Evolutionary conservation across 2,329 filamentous ascomycete genomes (phyloP).

Genomic region (Fusarium tuaranense): DNA sequence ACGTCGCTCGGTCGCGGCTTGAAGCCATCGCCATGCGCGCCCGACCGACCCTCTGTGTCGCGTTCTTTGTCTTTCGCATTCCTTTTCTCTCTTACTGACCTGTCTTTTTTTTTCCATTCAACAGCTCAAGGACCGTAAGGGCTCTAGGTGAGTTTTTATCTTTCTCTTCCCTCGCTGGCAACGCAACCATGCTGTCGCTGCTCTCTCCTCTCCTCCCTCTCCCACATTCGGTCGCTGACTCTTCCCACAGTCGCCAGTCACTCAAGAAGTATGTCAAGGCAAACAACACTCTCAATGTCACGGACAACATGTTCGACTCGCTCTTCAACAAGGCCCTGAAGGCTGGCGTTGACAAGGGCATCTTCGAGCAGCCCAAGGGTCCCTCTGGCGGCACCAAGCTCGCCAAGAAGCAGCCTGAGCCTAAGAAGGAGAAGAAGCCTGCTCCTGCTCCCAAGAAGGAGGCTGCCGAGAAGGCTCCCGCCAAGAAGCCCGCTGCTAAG

Average conservation of each 20-base stretch:
- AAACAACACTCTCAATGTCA: constrained; percentile 62
- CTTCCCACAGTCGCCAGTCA: constrained; percentile 62
- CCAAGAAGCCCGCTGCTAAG: constrained; percentile 74
- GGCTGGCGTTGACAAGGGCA: constrained; percentile 85
- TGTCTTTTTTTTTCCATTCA: constrained; percentile 43
- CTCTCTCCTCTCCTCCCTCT: background rate
- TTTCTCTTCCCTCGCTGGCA: constrained; percentile 4
- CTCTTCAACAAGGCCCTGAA: constrained; percentile 90
- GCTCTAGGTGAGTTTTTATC: constrained; percentile 56
- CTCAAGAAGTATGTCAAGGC: constrained; percentile 72
- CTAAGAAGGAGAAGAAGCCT: constrained; percentile 54
- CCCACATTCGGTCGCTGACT: constrained; percentile 24
- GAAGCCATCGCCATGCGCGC: constrained; percentile 37
- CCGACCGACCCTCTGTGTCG: constrained; percentile 15
- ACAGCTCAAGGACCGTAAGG: constrained; percentile 73
- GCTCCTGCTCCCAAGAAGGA: constrained; percentile 47
- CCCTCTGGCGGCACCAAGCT: constrained; percentile 93
- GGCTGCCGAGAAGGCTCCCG: constrained; percentile 50
- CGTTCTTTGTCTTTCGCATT: constrained; percentile 26
- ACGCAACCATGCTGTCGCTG: constrained; percentile 16
- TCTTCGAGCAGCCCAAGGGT: constrained; percentile 92
- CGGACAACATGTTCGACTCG: constrained; percentile 71
- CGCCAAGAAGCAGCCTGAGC: constrained; percentile 75
- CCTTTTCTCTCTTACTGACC: constrained; percentile 56
- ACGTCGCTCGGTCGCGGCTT: constrained; percentile 34